Evolutionary conservation across 805 yeast species (phyloP), one percentile per base, ranked within the genome.

Genomic region (Saturnispora ahearnii): DNA sequence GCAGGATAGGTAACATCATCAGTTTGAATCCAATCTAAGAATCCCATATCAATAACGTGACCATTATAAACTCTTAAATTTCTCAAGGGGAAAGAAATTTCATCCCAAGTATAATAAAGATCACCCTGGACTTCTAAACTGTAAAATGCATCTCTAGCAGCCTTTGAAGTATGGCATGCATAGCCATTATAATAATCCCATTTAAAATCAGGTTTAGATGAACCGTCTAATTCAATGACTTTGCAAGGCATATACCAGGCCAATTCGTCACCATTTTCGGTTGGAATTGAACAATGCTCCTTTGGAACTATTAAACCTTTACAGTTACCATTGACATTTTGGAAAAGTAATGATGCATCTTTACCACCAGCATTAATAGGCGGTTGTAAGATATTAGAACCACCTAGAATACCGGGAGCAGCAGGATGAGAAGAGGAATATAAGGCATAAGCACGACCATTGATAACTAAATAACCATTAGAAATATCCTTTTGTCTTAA

Each of bases 211-310:
- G 87, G 85, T 29, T 66, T 50, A 2, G 85, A 65, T 1, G 93
- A 74, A 4, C 96, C 96, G 62, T 87, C 87, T 57, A 79, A 84
- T 40, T 70, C 66, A 48, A 78, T 70, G 31, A 85, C 53, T 57
- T 82, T 81, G 71, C 99, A 93, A 3, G 99, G 98, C 83, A 90
- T 88, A 68, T 93, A 93, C 96, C 96, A 90, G 15, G 95, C 97
- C 57, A 91, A 64, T 30, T 77, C 73, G 24, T 77, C 81, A 3
- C 33, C 55, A 38, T 69, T 73, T 50, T 77, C 72, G 53, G 71
- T 67, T 1, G 97, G 97, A 51, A 90, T 90, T 0, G 83, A 59
- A 57, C 86, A 77, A 60, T 82, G 76, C 3, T 69, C 77, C 55
- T 78, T 78, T 43, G 96, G 95, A 5, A 62, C 73, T 50, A 93